These are phyloP conservation scores for Albizia julibrissin DNA, from an alignment of 306 rosid species.

Conservation along the genomic window DNA sequence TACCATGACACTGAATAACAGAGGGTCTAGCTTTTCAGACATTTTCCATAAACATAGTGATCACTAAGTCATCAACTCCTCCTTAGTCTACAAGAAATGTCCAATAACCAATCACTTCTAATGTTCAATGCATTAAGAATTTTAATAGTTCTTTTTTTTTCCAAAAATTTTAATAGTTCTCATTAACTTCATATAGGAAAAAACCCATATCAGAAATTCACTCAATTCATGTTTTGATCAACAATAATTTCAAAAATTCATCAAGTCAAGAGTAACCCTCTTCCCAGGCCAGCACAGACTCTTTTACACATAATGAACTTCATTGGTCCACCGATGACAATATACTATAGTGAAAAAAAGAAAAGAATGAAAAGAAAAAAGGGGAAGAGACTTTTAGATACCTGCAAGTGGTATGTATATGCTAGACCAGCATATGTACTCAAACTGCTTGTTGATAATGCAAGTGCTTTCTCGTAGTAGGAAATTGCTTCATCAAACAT, in stretches of 20 bases:
- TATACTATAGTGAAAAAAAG: background rate
- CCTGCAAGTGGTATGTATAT: slow-evolving; percentile 93
- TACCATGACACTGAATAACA: background rate
- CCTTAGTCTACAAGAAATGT: slow-evolving; percentile 1
- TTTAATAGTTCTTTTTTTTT: background rate
- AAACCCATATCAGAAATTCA: background rate
- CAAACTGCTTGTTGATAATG: slow-evolving; percentile 78
- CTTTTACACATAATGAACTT: background rate
- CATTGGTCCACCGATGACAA: background rate
- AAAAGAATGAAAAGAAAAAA: background rate
- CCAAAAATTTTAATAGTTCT: background rate
- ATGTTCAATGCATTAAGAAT: slow-evolving; percentile 16
- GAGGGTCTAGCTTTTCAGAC: background rate
- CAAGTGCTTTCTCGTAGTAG: slow-evolving; percentile 89
- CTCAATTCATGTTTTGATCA: slow-evolving; percentile 20
- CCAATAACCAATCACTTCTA: background rate
- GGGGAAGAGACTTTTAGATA: slow-evolving; percentile 22
- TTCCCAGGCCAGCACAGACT: background rate
- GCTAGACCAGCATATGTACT: slow-evolving; percentile 98
- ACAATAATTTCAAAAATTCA: slow-evolving; percentile 9
- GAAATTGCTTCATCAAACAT: slow-evolving; percentile 76
- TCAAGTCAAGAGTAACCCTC: slow-evolving; percentile 18
- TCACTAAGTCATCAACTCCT: background rate
- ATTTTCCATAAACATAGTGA: background rate
- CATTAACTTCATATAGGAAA: background rate